These are phyloP conservation scores for Aspergillus sp. DNA, from an alignment of 2,329 filamentous ascomycete genomes.

Conservation along the genomic window DNA sequence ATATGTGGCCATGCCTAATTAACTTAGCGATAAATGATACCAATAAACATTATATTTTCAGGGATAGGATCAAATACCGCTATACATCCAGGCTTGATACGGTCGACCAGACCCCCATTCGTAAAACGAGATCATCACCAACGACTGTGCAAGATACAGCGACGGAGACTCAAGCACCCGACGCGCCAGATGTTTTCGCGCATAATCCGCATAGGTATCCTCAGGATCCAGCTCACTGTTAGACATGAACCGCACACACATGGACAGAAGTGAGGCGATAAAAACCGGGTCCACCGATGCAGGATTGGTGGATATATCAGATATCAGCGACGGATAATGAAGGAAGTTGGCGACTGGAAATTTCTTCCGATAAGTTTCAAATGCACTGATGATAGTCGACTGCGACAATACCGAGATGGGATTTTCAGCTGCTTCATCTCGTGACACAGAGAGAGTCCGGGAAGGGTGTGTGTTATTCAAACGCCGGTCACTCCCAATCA, in stretches of 20 bases:
- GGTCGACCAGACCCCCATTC: slow-evolving; percentile 32
- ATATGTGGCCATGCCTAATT: slow-evolving; percentile 32
- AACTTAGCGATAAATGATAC: slow-evolving; percentile 2
- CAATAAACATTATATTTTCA: not conserved
- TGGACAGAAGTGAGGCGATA: slow-evolving; percentile 27
- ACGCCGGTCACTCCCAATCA: too few species aligned
- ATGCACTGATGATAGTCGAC: slow-evolving; percentile 27
- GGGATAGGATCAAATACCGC: slow-evolving; percentile 18
- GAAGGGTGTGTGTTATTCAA: too few species aligned
- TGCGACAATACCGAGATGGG: slow-evolving; percentile 19
- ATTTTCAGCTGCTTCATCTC: too few species aligned
- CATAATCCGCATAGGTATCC: slow-evolving; percentile 28
- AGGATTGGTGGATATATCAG: slow-evolving; percentile 25
- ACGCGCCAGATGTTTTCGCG: slow-evolving; percentile 24
- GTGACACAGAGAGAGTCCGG: not conserved
- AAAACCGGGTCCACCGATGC: slow-evolving; percentile 29
- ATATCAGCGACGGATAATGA: slow-evolving; percentile 32
- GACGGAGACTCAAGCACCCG: slow-evolving; percentile 30
- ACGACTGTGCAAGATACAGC: slow-evolving; percentile 29
- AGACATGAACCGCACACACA: slow-evolving; percentile 29
- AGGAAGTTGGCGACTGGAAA: slow-evolving; percentile 34
- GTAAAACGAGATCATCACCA: slow-evolving; percentile 33
- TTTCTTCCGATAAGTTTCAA: slow-evolving; percentile 32
- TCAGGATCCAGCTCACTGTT: slow-evolving; percentile 18
- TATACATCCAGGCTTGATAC: slow-evolving; percentile 37